phyloP scores from a whole-genome alignment of 768 basidiomycete genomes.

The Leccinum incarnatum region DNA sequence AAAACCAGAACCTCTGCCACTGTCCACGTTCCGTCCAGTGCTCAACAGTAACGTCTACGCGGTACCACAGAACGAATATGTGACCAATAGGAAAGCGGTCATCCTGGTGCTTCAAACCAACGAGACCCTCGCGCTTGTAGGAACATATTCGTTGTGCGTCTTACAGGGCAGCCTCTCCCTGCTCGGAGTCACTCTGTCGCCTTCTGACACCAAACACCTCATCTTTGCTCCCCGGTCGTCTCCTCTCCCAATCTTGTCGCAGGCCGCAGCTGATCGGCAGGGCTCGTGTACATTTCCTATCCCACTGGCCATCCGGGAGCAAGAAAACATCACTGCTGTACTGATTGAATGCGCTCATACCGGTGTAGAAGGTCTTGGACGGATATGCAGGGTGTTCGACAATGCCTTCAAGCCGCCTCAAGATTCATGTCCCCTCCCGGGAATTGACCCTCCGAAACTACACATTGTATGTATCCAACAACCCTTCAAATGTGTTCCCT shows the following conservation, averaged over 20 bases:
- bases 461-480: constrained; percentile 41
- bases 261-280: constrained; percentile 16
- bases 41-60: constrained; percentile 37
- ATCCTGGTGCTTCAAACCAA: constrained; percentile 44
- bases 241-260: constrained; percentile 60
- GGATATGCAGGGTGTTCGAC: constrained; percentile 60
- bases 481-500: not conserved
- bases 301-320: constrained; percentile 10
- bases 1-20: constrained; percentile 19
- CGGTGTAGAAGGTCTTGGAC: constrained; percentile 65
- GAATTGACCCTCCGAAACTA: constrained; percentile 47
- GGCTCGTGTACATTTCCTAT: constrained; percentile 15
- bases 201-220: constrained; percentile 42
- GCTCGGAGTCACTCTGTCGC: constrained; percentile 48
- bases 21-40: constrained; percentile 53
- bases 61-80: constrained; percentile 1
- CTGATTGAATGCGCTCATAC: constrained; percentile 56
- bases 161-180: constrained; percentile 60
- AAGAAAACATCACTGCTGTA: constrained; percentile 40
- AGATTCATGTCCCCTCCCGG: constrained; percentile 17
- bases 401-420: constrained; percentile 57
- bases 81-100: constrained; percentile 22
- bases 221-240: constrained; percentile 79
- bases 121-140: constrained; percentile 66
- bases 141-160: constrained; percentile 59